Evolutionary conservation across 495 filamentous ascomycete genomes (phyloP).

Genomic region (Penicillium mononematosum): DNA sequence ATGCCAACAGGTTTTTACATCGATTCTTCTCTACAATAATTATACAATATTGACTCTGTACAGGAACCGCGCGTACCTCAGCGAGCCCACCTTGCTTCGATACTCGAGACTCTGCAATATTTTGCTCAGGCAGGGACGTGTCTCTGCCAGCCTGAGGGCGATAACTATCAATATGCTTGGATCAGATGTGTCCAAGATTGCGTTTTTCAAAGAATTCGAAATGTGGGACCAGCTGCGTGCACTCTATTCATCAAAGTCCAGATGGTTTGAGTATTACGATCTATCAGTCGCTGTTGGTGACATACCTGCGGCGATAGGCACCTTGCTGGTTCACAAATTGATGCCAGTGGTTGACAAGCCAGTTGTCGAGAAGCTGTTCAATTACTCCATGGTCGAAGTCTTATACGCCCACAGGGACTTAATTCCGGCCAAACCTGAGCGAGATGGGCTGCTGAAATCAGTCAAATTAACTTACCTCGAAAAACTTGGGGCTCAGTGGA

Average conservation of each 20-base stretch:
- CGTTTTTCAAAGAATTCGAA: conserved; percentile 29
- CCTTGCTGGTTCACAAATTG: conserved; percentile 1
- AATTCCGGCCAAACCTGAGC: background rate
- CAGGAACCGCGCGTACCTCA: conserved; percentile 11
- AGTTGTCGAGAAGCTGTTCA: conserved; percentile 5
- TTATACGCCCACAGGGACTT: background rate
- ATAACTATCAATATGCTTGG: conserved; percentile 28
- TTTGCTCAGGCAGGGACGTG: conserved; percentile 29
- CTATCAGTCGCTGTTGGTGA: conserved; percentile 13
- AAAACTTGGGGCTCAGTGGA: conserved; percentile 3
- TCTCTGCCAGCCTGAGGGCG: conserved; percentile 16
- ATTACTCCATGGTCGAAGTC: conserved; percentile 8
- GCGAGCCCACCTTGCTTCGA: conserved; percentile 3
- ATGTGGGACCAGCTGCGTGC: conserved; percentile 27
- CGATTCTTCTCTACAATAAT: too few species aligned
- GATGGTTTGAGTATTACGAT: conserved; percentile 20
- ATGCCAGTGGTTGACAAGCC: conserved; percentile 6
- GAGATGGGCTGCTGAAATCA: background rate
- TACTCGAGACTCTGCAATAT: conserved; percentile 29
- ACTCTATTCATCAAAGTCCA: conserved; percentile 8
- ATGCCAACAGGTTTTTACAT: conserved; percentile 15
- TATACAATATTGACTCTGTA: background rate
- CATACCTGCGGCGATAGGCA: conserved; percentile 4
- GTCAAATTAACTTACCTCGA: conserved; percentile 4
- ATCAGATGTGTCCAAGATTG: conserved; percentile 21